These are phyloP conservation scores for Simmondsia chinensis DNA, from an alignment of 148 eudicot genomes.

Conservation along the genomic window DNA sequence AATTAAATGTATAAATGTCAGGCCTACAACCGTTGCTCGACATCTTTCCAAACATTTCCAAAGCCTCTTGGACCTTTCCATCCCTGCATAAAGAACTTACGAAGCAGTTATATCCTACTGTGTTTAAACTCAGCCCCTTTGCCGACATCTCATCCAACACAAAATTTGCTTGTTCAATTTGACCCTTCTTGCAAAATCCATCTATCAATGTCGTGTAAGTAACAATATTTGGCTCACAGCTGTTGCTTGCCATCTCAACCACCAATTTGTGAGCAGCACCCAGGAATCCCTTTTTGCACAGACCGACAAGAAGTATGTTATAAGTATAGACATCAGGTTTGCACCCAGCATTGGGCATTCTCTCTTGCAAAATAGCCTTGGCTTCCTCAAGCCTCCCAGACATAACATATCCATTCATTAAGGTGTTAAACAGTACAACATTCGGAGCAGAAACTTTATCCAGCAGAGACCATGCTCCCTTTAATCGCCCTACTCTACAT, in stretches of 20 bases:
- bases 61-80: constrained; percentile 50
- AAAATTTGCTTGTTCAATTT: constrained; percentile 43
- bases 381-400: constrained; percentile 68
- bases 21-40: constrained; percentile 59
- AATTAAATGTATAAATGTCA: constrained; percentile 69
- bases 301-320: constrained; percentile 62
- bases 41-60: constrained; percentile 37
- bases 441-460: constrained; percentile 70
- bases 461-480: constrained; percentile 64
- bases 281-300: constrained; percentile 54
- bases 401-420: constrained; percentile 70
- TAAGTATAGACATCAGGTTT: constrained; percentile 67
- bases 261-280: constrained; percentile 45
- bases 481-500: constrained; percentile 57
- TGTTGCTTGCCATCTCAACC: constrained; percentile 49
- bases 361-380: constrained; percentile 36
- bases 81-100: constrained; percentile 62
- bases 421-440: constrained; percentile 48
- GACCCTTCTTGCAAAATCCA: constrained; percentile 57
- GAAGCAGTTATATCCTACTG: constrained; percentile 68
- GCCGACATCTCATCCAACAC: constrained; percentile 51
- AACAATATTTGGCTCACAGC: constrained; percentile 45
- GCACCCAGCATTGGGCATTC: constrained; percentile 33
- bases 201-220: constrained; percentile 71
- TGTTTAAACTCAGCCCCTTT: constrained; percentile 53